Base-by-base conservation (phyloP, 495 filamentous ascomycete species). In the Penicillium nucicola region DNA sequence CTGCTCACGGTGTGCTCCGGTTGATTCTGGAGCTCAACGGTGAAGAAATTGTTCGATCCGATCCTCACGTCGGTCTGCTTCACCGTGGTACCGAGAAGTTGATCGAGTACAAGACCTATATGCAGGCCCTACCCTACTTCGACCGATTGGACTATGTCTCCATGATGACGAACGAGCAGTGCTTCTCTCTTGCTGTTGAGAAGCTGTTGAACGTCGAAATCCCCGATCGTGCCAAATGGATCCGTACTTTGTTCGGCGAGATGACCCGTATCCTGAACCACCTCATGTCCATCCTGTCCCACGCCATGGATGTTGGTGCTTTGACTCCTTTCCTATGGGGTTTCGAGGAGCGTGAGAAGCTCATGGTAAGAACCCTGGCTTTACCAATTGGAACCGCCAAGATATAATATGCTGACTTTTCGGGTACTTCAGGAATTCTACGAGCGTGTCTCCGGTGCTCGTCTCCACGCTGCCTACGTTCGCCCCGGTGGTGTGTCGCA, bases 111-210 rank as follows among this genome's bases (percentile, higher is more conserved):
- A 95, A 93, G 81, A 96, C 91, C 42, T 99, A 99, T 68, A 84
- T 97, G 60, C 95, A 99, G 68, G 95, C 95, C 46, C 77, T 99
- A 65, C 95, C 95, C 28, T 99, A 99, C 76, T 99, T 99, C 66
- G 95, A 99, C 76, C 88, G 95, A 53, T 76, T 99, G 68, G 95
- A 99, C 69, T 99, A 99, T 70, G 92, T 97, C 48, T 96, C 90
- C 67, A 99, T 99, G 95, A 98, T 97, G 93, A 97, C 93, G 55
- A 97, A 97, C 71, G 95, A 99, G 79, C 95, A 99, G 74, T 97
- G 92, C 62, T 99, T 86, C 69, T 82, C 90, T 11, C 77, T 99
- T 45, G 95, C 89, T 31, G 92, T 97, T 45, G 95, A 99, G 79
- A 99, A 97, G 83, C 79, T 99, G 42, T 73, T 99, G 62, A 99